phyloP scores from a whole-genome alignment of 371 early-diverging fungal genomes.

The Zychaea mexicana region DNA sequence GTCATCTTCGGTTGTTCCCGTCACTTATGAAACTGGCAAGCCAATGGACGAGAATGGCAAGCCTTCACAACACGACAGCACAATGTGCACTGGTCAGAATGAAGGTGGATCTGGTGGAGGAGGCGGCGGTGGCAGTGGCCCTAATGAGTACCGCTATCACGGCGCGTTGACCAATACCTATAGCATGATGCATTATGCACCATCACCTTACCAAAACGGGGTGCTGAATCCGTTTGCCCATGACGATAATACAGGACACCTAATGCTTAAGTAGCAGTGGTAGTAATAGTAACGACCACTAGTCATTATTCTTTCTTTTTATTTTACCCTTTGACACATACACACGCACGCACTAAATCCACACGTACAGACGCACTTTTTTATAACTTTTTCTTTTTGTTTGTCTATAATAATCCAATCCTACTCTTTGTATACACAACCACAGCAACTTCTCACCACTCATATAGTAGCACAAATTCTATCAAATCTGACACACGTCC shows the following conservation, averaged over 20 bases:
- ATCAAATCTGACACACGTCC: too few relatives aligned
- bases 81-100: neutral
- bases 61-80: neutral
- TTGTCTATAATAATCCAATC: neutral
- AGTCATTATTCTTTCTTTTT: neutral
- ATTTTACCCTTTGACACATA: neutral
- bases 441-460: neutral
- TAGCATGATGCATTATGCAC: slow-evolving; percentile 11
- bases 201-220: slow-evolving; percentile 18
- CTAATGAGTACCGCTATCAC: slow-evolving; percentile 12
- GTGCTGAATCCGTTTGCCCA: slow-evolving; percentile 23
- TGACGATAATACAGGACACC: slow-evolving; percentile 14
- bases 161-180: slow-evolving; percentile 26
- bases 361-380: neutral
- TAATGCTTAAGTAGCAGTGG: slow-evolving; percentile 33
- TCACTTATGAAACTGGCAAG: neutral
- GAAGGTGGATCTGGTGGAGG: neutral
- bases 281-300: slow-evolving; percentile 14
- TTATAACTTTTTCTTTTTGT: neutral
- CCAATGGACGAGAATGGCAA: neutral
- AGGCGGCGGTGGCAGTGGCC: slow-evolving; percentile 7
- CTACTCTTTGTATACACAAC: neutral
- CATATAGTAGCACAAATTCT: too few relatives aligned
- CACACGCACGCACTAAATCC: neutral
- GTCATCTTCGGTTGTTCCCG: neutral